Evolutionary conservation across 2,329 filamentous ascomycete species (phyloP).

Genomic region (Alternaria rosae): DNA sequence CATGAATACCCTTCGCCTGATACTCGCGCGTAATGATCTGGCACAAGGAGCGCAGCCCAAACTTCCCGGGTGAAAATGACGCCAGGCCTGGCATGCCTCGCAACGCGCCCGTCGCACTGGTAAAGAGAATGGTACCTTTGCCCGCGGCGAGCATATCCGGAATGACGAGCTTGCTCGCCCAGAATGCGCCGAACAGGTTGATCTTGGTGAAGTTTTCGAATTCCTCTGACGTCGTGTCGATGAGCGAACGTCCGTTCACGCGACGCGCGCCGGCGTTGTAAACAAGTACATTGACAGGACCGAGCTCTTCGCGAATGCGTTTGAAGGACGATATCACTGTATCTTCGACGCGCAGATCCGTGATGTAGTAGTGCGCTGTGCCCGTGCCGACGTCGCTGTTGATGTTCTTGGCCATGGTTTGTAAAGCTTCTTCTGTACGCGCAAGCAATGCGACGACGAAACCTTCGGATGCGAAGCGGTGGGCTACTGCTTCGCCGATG

Average conservation of each 20-base stretch:
- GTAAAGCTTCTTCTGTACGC: conserved; percentile 28
- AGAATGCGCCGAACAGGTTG: neutral
- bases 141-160: neutral
- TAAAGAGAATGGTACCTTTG: neutral
- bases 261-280: neutral
- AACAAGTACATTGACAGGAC: neutral
- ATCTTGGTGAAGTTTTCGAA: neutral
- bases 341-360: neutral
- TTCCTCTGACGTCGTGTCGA: neutral
- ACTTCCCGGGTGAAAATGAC: neutral
- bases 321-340: neutral
- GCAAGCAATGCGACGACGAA: conserved; percentile 30
- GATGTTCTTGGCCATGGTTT: conserved; percentile 27
- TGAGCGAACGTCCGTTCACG: neutral
- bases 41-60: neutral
- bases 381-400: conserved; percentile 17
- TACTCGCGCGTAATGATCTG: neutral
- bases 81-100: neutral
- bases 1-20: neutral
- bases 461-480: conserved; percentile 28
- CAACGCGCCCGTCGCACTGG: neutral
- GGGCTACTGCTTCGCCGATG: conserved; percentile 34
- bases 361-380: conserved; percentile 28
- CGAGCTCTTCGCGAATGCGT: neutral
- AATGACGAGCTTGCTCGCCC: neutral